Evolutionary conservation across 2,329 filamentous ascomycete genomes (phyloP), one percentile per base, ranked within the genome.

Genomic region (Alternaria ventricosa): DNA sequence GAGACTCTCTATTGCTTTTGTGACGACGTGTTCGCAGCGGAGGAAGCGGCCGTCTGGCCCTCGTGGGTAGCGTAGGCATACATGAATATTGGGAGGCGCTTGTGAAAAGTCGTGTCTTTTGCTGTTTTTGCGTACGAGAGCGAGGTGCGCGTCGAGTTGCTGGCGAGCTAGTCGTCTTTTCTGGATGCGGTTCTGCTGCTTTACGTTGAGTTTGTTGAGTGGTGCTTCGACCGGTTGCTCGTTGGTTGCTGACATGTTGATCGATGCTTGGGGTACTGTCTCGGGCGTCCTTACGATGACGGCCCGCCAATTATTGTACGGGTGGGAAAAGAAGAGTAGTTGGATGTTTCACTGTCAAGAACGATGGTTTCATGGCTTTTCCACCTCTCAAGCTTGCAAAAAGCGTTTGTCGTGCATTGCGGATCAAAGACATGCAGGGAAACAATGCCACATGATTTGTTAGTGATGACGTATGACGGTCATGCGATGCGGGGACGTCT

Each of bases 121-220:
- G 2, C 20, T 18, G 5, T 27, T 33, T 6, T 59, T 30, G 3
- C 47, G 36, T 18, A 30, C 12, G 3, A 59, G 30, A 22, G 41
- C 47, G 3, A 63, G 18, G 10, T 25, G 25, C 6, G n/a, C 13
- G 1, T n/a, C 6, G 36, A 63, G 44, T 27, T 63, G 47, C 7
- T 59, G 41, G 6, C 60, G 60, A 5, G 60, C 60, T 5, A 63
- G 25, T 15, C 60, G 49, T 30, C 60, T 58, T 22, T 63, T 63
- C 11, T 59, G 43, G 4, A 63, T 63, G 6, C 60, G 49, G 27
- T 15, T 33, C 23, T 25, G 41, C 28, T 63, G 60, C 56, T 63
- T 63, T 44, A 20, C 49, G 43, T 63, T 63, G 28, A 63, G 55
- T 6, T 45, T 43, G 18, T 33, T 30, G 27, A 30, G 13, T 7